Base-by-base conservation (phyloP, 805 yeast species). In the Brettanomyces sp. region DNA sequence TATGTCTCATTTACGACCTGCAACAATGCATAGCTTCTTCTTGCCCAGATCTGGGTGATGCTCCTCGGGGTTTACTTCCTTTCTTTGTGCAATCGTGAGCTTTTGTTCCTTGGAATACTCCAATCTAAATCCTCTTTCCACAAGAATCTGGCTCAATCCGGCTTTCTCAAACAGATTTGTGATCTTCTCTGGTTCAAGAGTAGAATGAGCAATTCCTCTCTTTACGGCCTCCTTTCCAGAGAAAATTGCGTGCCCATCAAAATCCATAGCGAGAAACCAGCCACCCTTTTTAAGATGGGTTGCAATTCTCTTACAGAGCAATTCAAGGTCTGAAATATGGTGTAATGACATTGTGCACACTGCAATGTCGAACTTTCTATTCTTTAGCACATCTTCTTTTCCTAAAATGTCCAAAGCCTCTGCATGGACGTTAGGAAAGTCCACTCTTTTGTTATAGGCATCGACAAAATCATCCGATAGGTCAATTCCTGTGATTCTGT, bases 221-320 rank as follows among this genome's bases (percentile, higher is more conserved):
- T 18, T 6, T 5, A n/a, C 18, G 30, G 37, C 44, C 9, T 41
- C 38, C 28, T 32, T 22, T 13, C 12, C 30, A 32, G 23, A 12
- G 30, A 13, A 14, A 6, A 7, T 11, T 13, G 38, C 7, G 8
- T 41, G 44, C 9, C 24, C 24, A 22, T 41, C 44, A n/a, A 41
- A 41, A 32, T 41, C 44, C 44, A 41, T 41, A 7, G 33, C 44
- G 22, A 41, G 23, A 18, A 41, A 33, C 44, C 44, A 41, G 9
- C 44, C 44, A 14, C 23, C 38, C 9, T 13, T 21, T 24, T 33
- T 41, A n/a, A 41, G 18, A 13, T 23, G 37, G 9, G n/a, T 24
- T 5, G 28, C 37, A 25, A 41, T 32, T 22, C 23, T 41, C 28
- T 33, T 11, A 12, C 24, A 14, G 14, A 34, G 18, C 12, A 33